Evolutionary conservation across 257 asterid genomes (phyloP).

Genomic region (Ilex aquifolium): DNA sequence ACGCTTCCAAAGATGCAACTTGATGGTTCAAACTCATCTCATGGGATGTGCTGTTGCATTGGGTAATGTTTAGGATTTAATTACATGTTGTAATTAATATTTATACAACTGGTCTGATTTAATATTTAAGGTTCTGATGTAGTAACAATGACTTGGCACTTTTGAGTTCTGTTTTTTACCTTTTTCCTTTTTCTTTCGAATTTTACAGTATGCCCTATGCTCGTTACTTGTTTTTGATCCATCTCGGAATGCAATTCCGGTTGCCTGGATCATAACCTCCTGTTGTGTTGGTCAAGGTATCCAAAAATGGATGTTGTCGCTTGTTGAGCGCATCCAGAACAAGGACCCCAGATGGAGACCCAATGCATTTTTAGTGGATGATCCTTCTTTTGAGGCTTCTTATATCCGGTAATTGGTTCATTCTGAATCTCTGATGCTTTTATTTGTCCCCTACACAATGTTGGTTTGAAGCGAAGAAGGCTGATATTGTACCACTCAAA

Average conservation of each 20-base stretch:
- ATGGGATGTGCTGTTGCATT: no score
- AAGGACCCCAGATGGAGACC: constrained; percentile 46
- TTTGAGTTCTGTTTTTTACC: not conserved
- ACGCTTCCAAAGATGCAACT: no score
- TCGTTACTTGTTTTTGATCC: constrained; percentile 41
- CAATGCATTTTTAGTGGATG: constrained; percentile 35
- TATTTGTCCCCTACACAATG: not conserved
- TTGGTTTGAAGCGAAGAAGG: not conserved
- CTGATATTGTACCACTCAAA: constrained; percentile 6
- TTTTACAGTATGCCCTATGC: constrained; percentile 31
- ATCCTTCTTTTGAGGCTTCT: constrained; percentile 32
- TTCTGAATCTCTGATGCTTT: constrained; percentile 1
- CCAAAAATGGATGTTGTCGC: constrained; percentile 32
- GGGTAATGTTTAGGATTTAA: no score
- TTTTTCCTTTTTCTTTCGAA: constrained; percentile 7
- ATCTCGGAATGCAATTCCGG: constrained; percentile 37
- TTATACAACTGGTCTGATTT: no score
- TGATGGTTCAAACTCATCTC: no score
- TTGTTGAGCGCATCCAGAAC: constrained; percentile 30
- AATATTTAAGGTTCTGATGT: no score
- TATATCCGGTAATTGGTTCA: constrained; percentile 23
- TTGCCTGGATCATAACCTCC: constrained; percentile 41
- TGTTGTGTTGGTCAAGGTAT: constrained; percentile 22
- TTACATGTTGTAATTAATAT: no score
- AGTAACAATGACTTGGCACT: no score